These are phyloP conservation scores for Pseudogymnoascus sp. DNA, from an alignment of 2,329 filamentous ascomycete genomes.

Conservation along the genomic window DNA sequence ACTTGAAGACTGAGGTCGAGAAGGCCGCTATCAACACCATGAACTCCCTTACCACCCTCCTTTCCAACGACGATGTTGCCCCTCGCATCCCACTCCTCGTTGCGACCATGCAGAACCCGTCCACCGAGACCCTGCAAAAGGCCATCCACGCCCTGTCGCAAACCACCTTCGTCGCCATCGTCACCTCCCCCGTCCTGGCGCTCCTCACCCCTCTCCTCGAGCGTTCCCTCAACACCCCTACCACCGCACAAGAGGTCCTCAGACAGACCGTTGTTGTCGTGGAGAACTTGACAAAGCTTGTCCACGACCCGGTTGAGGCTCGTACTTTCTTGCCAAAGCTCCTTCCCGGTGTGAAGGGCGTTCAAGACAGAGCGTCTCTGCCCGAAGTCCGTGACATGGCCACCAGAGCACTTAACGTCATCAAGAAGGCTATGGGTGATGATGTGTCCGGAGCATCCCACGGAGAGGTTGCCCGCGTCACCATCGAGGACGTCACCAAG, in stretches of 20 bases:
- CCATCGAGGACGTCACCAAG: slow-evolving; percentile 65
- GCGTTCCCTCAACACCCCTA: slow-evolving; percentile 84
- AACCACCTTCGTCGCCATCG: slow-evolving; percentile 96
- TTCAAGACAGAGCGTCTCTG: slow-evolving; percentile 80
- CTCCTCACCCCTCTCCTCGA: slow-evolving; percentile 92
- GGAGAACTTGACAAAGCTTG: slow-evolving; percentile 96
- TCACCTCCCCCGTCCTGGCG: slow-evolving; percentile 91
- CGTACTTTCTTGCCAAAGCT: slow-evolving; percentile 92
- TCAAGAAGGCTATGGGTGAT: slow-evolving; percentile 85
- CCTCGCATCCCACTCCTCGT: slow-evolving; percentile 87
- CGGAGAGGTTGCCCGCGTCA: slow-evolving; percentile 55
- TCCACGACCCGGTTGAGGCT: slow-evolving; percentile 92
- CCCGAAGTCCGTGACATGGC: slow-evolving; percentile 93
- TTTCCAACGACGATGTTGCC: slow-evolving; percentile 95
- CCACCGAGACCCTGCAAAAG: slow-evolving; percentile 80
- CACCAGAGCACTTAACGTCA: slow-evolving; percentile 72
- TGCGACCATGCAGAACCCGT: slow-evolving; percentile 92
- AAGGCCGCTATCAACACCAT: slow-evolving; percentile 92
- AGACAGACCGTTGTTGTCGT: slow-evolving; percentile 94
- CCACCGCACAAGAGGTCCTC: slow-evolving; percentile 86
- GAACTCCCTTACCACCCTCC: slow-evolving; percentile 78
- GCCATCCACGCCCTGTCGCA: slow-evolving; percentile 94
- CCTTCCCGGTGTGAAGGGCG: slow-evolving; percentile 84
- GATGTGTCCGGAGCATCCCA: slow-evolving; percentile 51
- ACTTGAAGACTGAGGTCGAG: slow-evolving; percentile 80